Conservation (phyloP, 2,329 filamentous ascomycete genomes). For the Pseudofabraea citricarpa region DNA sequence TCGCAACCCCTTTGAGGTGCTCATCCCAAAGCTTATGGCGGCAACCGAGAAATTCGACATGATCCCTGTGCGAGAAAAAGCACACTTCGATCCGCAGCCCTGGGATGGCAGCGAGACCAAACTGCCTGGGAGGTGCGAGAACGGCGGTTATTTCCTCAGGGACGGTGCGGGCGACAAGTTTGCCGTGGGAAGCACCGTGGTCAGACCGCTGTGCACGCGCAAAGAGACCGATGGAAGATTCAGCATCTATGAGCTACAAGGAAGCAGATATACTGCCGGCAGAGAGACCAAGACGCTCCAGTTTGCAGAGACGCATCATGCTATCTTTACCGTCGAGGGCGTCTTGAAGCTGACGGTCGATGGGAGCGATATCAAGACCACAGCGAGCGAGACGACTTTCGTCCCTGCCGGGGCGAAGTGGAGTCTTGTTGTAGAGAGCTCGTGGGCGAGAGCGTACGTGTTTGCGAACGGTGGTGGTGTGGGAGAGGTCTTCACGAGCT, state of each 20-base stretch:
- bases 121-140: constrained; percentile 33
- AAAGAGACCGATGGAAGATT: constrained; percentile 43
- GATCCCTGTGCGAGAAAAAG: constrained; percentile 43
- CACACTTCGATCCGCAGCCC: constrained; percentile 36
- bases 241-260: constrained; percentile 48
- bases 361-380: constrained; percentile 16
- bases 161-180: constrained; percentile 44
- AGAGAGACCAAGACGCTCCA: constrained; percentile 34
- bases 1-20: constrained; percentile 42
- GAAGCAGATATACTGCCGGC: constrained; percentile 31
- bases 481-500: constrained; percentile 15
- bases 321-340: constrained; percentile 44
- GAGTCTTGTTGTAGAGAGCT: constrained; percentile 12
- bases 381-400: constrained; percentile 19
- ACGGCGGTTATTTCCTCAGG: constrained; percentile 42
- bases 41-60: constrained; percentile 52
- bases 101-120: constrained; percentile 36
- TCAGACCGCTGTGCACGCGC: constrained; percentile 42
- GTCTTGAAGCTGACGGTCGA: constrained; percentile 35
- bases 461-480: constrained; percentile 24
- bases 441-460: constrained; percentile 18
- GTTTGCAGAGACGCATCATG: constrained; percentile 46
- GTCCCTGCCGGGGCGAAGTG: constrained; percentile 17
- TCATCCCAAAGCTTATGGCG: constrained; percentile 51
- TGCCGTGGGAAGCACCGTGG: constrained; percentile 39